These are phyloP conservation scores for Aristolochia contorta DNA, from an alignment of 164 flowering plant species.

Conservation along the genomic window DNA sequence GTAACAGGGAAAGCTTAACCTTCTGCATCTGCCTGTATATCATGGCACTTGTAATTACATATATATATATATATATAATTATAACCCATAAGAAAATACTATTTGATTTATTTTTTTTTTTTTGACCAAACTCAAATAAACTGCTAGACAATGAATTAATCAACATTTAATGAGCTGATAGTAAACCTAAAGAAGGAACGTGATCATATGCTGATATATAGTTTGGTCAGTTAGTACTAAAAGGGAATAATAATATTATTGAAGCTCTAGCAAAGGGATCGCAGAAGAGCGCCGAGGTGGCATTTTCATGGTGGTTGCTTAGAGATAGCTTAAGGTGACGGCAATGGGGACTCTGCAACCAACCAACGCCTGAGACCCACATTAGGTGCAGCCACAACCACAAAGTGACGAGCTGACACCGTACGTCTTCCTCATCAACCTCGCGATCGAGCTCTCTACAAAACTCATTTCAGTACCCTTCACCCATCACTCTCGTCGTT, in stretches of 20 bases:
- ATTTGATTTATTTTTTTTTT: neutral
- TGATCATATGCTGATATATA: too few relatives aligned
- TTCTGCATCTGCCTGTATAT: neutral
- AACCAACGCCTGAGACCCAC: conserved; percentile 18
- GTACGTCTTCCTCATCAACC: neutral
- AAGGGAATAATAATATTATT: neutral
- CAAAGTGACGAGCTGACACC: conserved; percentile 1
- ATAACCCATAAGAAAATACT: neutral
- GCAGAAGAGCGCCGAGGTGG: neutral
- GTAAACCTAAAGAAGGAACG: too few relatives aligned
- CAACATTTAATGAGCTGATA: neutral
- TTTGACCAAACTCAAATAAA: too few relatives aligned
- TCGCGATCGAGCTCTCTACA: conserved; percentile 4
- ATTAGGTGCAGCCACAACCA: conserved; percentile 20
- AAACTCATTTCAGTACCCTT: neutral
- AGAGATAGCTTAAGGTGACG: conserved; percentile 65
- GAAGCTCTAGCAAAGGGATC: conserved; percentile 7
- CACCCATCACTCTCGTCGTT: neutral
- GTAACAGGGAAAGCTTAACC: neutral
- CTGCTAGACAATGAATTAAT: too few relatives aligned
- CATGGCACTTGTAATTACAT: too few relatives aligned
- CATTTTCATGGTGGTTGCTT: conserved; percentile 29
- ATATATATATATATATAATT: too few relatives aligned
- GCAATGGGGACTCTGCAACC: conserved; percentile 95
- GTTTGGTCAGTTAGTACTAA: conserved; percentile 1